Evolutionary conservation across 2,329 filamentous ascomycete genomes (phyloP).

Genomic region (Arthrobotrys iridis): DNA sequence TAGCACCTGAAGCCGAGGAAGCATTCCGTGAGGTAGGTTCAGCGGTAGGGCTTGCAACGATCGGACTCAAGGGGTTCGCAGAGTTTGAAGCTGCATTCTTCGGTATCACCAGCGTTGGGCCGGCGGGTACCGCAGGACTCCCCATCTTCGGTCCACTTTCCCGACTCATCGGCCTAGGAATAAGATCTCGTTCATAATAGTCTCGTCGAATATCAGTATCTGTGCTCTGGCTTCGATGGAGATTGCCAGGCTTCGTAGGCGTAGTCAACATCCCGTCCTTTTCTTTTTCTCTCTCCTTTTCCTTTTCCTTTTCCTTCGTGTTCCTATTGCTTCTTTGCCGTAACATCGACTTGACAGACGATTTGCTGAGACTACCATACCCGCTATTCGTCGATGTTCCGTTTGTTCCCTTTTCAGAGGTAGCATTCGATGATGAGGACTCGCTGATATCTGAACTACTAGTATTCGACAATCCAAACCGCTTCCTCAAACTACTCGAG

Average conservation of each 20-base stretch:
- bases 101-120: constrained; percentile 30
- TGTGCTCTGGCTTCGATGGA: constrained; percentile 45
- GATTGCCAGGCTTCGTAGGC: constrained; percentile 2
- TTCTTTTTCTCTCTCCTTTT: too few relatives aligned
- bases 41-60: constrained; percentile 35
- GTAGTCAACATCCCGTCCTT: constrained; percentile 9
- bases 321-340: constrained; percentile 41
- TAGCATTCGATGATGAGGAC: neutral
- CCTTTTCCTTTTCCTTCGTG: constrained; percentile 18
- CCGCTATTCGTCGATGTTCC: constrained; percentile 15
- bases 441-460: neutral
- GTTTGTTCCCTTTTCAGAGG: constrained; percentile 14
- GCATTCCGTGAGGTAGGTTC: neutral
- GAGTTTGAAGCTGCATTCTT: constrained; percentile 3
- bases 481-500: constrained; percentile 37
- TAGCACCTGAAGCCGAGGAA: neutral
- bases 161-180: constrained; percentile 26
- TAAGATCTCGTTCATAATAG: constrained; percentile 33
- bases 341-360: constrained; percentile 45
- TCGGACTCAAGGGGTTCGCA: constrained; percentile 40
- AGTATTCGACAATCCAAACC: constrained; percentile 32
- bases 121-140: constrained; percentile 15
- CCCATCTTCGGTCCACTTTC: constrained; percentile 10
- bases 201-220: constrained; percentile 40
- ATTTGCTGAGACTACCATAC: constrained; percentile 47